phyloP scores from a whole-genome alignment of 208 protist genomes.

The Leishmania guyanensis region DNA sequence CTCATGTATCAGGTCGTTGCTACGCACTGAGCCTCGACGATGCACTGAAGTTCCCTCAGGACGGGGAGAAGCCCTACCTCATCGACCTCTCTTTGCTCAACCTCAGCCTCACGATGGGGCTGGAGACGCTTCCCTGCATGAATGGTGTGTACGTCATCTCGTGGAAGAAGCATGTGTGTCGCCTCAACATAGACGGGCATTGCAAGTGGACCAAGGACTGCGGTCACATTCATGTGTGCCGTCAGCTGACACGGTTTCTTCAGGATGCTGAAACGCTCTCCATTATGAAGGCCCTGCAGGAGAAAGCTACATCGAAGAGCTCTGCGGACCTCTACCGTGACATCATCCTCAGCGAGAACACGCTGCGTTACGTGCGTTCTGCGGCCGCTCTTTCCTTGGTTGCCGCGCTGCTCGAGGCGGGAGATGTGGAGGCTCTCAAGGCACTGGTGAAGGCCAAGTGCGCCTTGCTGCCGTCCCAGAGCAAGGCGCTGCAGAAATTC shows the following conservation, averaged over 20 bases:
- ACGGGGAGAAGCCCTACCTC: slow-evolving; percentile 28
- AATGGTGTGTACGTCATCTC: slow-evolving; percentile 37
- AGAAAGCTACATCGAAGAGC: slow-evolving; percentile 20
- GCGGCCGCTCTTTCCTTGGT: slow-evolving; percentile 32
- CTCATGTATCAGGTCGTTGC: slow-evolving; percentile 34
- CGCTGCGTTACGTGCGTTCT: slow-evolving; percentile 37
- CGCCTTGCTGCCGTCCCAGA: slow-evolving; percentile 19
- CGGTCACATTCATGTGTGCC: slow-evolving; percentile 61
- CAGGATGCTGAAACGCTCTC: slow-evolving; percentile 31
- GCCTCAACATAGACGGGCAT: slow-evolving; percentile 42
- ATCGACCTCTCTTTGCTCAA: slow-evolving; percentile 44
- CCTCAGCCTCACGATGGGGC: slow-evolving; percentile 46
- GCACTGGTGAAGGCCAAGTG: slow-evolving; percentile 33
- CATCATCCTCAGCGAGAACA: slow-evolving; percentile 34
- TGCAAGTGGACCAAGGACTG: slow-evolving; percentile 78
- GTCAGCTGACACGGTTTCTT: slow-evolving; percentile 32
- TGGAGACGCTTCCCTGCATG: slow-evolving; percentile 41
- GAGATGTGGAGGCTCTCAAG: slow-evolving; percentile 28
- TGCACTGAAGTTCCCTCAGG: slow-evolving; percentile 19
- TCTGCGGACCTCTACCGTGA: slow-evolving; percentile 27
- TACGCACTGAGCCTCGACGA: slow-evolving; percentile 46
- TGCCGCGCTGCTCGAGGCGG: slow-evolving; percentile 30
- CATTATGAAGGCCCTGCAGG: slow-evolving; percentile 35
- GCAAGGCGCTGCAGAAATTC: slow-evolving; percentile 6
- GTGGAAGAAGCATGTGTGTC: slow-evolving; percentile 50